Evolutionary conservation across 2,329 filamentous ascomycete genomes (phyloP), one percentile per base, ranked within the genome.

Genomic region (Fonsecaea monophora): DNA sequence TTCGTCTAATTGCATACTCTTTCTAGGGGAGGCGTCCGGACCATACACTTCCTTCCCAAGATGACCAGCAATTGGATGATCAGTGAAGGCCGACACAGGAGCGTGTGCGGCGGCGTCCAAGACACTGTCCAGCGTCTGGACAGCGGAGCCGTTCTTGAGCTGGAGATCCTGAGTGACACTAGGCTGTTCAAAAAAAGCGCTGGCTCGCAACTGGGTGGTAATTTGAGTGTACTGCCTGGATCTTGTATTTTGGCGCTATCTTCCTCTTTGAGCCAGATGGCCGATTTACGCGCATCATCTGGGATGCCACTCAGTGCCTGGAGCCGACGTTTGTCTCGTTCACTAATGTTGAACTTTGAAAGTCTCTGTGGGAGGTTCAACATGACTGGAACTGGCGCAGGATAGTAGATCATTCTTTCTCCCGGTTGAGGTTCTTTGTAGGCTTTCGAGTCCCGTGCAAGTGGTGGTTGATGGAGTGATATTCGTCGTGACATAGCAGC

Each of bases 191-290:
- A 98, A 98, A 79, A 92, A 98, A 34, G 91, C 88, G 73, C 90
- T 96, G n/a, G 95, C 95, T 68, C 94, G 88, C 40, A 98, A 84
- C 73, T 96, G 92, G 94, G 87, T 2, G 94, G 93, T 13, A 97
- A 77, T 58, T 85, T 84, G 42, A 74, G 71, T 12, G 59, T 70
- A 35, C 40, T 21, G 18, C 60, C 62, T 34, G 55, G 48, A 34
- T 61, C 62, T 25, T 56, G 64, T 6, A 65, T 13, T 48, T 68
- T 69, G 18, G 71, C 70, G 10, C 72, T 72, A 37, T 74, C 68
- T 25, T 71, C 65, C 63, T 77, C 73, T 3, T 71, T 71, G 18
- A 83, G 75, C 82, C 82, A 84, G 10, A 77, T 76, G 4, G 83
- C 83, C 2, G 85, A 85, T 66, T 86, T 84, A 53, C 83, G 78